These are phyloP conservation scores for Gymnopilus dilepis DNA, from an alignment of 768 basidiomycete species.

Conservation along the genomic window DNA sequence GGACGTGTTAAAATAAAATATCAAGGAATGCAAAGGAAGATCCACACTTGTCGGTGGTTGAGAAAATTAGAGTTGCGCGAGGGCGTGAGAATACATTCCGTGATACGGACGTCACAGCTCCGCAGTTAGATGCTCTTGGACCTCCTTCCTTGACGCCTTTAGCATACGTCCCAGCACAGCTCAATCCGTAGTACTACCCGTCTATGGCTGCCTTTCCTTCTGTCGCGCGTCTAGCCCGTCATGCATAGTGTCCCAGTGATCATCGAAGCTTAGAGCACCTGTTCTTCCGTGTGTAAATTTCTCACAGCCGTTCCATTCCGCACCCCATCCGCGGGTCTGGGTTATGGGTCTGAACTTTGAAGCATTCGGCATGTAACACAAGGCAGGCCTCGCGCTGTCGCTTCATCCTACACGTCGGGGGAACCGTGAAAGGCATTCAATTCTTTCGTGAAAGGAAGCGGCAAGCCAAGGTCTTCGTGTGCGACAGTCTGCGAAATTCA, in stretches of 20 bases:
- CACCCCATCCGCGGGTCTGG: slow-evolving; percentile 7
- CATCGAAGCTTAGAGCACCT: not conserved
- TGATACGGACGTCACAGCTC: not conserved
- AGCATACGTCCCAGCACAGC: not conserved
- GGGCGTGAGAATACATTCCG: not conserved
- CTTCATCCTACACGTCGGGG: slow-evolving; percentile 1
- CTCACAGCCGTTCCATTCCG: slow-evolving; percentile 7
- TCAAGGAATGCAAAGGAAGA: not conserved
- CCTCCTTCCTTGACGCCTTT: not conserved
- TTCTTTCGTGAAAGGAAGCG: slow-evolving; percentile 2
- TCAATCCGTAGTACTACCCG: not conserved
- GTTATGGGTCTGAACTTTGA: not conserved
- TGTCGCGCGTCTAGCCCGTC: not conserved
- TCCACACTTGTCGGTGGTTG: slow-evolving; percentile 15
- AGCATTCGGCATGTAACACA: not conserved
- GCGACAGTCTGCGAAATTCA: slow-evolving; percentile 7
- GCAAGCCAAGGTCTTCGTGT: not conserved
- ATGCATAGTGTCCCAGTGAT: not conserved
- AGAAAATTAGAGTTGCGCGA: slow-evolving; percentile 10
- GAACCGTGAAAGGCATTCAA: not conserved
- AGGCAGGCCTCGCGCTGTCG: slow-evolving; percentile 3
- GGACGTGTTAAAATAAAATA: not conserved
- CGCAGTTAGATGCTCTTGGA: not conserved
- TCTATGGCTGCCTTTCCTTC: not conserved
- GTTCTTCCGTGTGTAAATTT: slow-evolving; percentile 5